These are phyloP conservation scores for Vitis hybrid DNA, from an alignment of 177 flowering plant species.

Conservation along the genomic window DNA sequence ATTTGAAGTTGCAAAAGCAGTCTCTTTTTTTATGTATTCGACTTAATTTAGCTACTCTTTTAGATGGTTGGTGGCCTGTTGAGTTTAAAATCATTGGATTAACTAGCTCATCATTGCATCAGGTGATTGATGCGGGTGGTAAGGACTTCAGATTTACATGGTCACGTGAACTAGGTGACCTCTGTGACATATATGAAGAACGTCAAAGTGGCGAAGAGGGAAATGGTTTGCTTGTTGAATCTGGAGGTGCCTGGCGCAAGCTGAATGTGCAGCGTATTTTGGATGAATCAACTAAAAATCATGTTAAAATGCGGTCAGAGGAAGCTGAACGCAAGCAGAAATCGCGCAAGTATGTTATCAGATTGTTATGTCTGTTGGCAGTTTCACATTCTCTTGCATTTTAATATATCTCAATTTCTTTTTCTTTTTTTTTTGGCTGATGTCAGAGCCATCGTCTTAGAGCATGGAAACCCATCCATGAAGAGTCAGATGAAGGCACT, in stretches of 20 bases:
- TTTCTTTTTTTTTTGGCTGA: constrained; percentile 14
- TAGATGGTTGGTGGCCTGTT: background rate
- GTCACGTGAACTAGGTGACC: constrained; percentile 80
- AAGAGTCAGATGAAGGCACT: constrained; percentile 71
- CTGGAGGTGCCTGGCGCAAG: constrained; percentile 95
- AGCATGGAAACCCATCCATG: constrained; percentile 75
- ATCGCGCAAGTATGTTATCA: constrained; percentile 76
- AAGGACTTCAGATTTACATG: constrained; percentile 90
- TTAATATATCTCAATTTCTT: constrained; percentile 1
- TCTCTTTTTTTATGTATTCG: background rate
- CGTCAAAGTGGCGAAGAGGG: constrained; percentile 78
- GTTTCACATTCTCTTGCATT: background rate
- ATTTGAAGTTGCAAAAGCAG: background rate
- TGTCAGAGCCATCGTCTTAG: constrained; percentile 83
- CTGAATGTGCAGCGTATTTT: constrained; percentile 81
- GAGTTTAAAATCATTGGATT: background rate
- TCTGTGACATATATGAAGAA: constrained; percentile 96
- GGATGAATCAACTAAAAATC: constrained; percentile 93
- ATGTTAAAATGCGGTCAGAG: constrained; percentile 88
- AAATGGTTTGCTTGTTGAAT: constrained; percentile 88
- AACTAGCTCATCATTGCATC: constrained; percentile 18
- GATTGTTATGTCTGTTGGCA: background rate
- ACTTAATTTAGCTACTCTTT: background rate
- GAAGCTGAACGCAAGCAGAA: constrained; percentile 82
- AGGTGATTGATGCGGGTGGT: constrained; percentile 94